A percentile compares a stretch with the other conserved stretches of the same genome.
These are phyloP conservation scores for Dactylellina parvicollis DNA, from an alignment of 2,329 filamentous ascomycete species.

Conservation along the genomic window DNA sequence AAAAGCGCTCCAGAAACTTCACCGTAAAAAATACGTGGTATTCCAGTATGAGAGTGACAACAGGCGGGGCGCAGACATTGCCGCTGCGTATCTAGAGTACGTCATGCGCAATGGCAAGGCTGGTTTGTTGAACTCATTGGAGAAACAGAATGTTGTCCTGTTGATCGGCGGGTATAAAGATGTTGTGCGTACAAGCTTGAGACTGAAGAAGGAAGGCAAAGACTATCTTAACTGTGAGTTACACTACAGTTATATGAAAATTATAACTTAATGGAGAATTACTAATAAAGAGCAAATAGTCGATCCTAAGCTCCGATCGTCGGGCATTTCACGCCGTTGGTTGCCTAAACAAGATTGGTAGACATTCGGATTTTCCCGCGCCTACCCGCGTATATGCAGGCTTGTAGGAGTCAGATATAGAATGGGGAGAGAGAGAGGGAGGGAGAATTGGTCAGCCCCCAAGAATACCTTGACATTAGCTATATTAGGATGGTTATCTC, in stretches of 20 bases:
- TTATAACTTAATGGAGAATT: background rate
- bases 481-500: no score
- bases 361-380: background rate
- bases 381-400: background rate
- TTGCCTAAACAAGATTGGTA: background rate
- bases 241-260: background rate
- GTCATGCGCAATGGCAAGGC: constrained; percentile 10
- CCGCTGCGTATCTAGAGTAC: constrained; percentile 11
- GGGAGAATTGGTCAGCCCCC: no score
- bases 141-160: constrained; percentile 1
- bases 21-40: constrained; percentile 10
- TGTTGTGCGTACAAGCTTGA: constrained; percentile 5
- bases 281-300: background rate
- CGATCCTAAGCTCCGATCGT: background rate
- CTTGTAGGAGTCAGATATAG: no score
- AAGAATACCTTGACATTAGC: no score
- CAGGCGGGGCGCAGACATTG: constrained; percentile 3
- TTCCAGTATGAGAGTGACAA: constrained; percentile 1
- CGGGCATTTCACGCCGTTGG: background rate
- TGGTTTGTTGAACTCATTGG: background rate
- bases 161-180: background rate
- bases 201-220: background rate
- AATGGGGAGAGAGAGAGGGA: no score
- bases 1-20: background rate
- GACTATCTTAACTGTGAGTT: constrained; percentile 13